These are phyloP conservation scores for Phytophthora ramorum DNA, from an alignment of 352 stramenopile genomes.

Conservation along the genomic window DNA sequence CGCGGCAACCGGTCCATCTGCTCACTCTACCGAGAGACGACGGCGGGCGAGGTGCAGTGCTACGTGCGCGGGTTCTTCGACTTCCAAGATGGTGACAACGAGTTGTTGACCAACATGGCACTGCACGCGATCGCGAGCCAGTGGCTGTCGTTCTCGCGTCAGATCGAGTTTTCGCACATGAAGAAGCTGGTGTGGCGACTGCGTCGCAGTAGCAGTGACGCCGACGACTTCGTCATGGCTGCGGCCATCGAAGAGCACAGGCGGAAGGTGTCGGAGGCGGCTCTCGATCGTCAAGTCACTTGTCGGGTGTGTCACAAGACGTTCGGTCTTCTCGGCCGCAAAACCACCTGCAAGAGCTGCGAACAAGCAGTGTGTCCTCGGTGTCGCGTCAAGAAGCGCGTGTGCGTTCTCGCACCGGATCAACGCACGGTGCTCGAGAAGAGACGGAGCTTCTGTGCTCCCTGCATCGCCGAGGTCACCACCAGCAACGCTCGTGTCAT, in stretches of 20 bases:
- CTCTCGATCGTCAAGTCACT: constrained; percentile 11
- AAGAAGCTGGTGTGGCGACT: constrained; percentile 39
- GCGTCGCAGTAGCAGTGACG: constrained; percentile 11
- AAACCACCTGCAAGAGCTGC: constrained; percentile 36
- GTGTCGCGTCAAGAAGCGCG: constrained; percentile 34
- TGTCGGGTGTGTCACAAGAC: constrained; percentile 30
- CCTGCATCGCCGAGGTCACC: constrained; percentile 26
- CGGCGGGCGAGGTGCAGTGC: constrained; percentile 19
- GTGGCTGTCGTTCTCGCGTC: constrained; percentile 29
- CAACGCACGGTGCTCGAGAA: constrained; percentile 23
- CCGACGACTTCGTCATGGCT: constrained; percentile 8
- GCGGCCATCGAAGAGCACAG: constrained; percentile 13
- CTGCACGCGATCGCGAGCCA: constrained; percentile 29
- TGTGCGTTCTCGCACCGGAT: constrained; percentile 22
- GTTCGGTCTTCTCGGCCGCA: constrained; percentile 29
- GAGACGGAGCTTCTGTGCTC: constrained; percentile 29
- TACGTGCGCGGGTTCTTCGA: constrained; percentile 47
- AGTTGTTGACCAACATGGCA: constrained; percentile 30
- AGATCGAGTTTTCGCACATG: constrained; percentile 35
- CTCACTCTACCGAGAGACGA: constrained; percentile 22
- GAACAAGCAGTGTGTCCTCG: constrained; percentile 30
- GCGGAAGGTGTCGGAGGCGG: constrained; percentile 12
- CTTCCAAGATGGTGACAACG: constrained; percentile 26
- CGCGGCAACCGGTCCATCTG: constrained; percentile 34
- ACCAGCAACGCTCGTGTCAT: constrained; percentile 25